Conservation (phyloP, 768 basidiomycete species). For the Auriculariales sp. region DNA sequence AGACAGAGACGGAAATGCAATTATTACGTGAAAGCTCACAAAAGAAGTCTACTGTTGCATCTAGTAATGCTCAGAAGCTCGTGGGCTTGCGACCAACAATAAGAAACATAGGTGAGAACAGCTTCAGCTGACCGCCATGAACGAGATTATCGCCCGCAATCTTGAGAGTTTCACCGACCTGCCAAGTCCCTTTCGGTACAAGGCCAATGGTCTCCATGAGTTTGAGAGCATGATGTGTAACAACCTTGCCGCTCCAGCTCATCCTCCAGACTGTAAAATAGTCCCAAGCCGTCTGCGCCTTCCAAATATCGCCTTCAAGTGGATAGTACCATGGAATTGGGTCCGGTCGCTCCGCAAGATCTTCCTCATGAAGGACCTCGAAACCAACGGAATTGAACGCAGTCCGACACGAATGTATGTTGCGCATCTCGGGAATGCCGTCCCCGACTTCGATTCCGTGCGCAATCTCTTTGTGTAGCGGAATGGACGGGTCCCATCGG, state of each 20-base stretch:
- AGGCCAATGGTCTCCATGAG: conserved; percentile 63
- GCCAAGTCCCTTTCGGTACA: conserved; percentile 85
- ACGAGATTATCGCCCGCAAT: conserved; percentile 64
- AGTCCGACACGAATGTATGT: conserved; percentile 47
- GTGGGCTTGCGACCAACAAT: conserved; percentile 29
- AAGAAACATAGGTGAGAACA: conserved; percentile 85
- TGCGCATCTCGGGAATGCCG: conserved; percentile 96
- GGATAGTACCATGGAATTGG: conserved; percentile 89
- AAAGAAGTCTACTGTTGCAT: no score
- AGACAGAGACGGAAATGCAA: no score
- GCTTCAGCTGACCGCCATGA: conserved; percentile 78
- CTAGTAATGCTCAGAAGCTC: no score
- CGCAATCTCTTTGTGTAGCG: conserved; percentile 78
- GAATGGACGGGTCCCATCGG: conserved; percentile 71
- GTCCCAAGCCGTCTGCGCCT: conserved; percentile 92
- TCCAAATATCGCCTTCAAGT: conserved; percentile 79
- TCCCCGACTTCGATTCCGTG: conserved; percentile 90
- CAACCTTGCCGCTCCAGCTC: conserved; percentile 70
- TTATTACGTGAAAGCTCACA: no score
- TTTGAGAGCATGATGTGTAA: conserved; percentile 71
- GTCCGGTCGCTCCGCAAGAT: conserved; percentile 76
- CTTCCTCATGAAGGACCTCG: conserved; percentile 79
- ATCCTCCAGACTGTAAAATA: conserved; percentile 78
- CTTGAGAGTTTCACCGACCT: conserved; percentile 80
- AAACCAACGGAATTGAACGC: conserved; percentile 83